phyloP scores from a whole-genome alignment of 257 asterid species.

The Solanum sparsipilum region DNA sequence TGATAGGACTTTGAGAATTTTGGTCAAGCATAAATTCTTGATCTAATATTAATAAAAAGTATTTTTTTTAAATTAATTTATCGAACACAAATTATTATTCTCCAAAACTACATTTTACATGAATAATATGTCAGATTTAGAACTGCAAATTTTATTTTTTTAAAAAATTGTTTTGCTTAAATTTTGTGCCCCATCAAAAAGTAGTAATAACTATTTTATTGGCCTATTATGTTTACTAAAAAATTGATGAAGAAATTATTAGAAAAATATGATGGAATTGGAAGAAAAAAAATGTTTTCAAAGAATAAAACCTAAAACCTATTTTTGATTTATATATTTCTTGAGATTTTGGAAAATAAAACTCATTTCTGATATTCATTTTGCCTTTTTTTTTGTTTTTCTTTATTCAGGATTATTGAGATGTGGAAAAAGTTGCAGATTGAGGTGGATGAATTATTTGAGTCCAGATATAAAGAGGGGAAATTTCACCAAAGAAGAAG shows the following conservation, averaged over 20 bases:
- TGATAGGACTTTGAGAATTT: neutral
- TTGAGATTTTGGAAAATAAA: neutral
- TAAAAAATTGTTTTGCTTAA: neutral
- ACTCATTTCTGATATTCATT: neutral
- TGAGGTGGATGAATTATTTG: neutral
- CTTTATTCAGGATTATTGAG: neutral
- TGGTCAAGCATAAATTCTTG: neutral
- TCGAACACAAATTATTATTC: neutral
- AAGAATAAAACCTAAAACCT: neutral
- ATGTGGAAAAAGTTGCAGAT: neutral
- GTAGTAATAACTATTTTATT: neutral
- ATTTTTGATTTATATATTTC: neutral
- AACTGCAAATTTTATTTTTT: too few species aligned
- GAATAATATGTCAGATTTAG: neutral
- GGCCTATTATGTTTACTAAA: neutral
- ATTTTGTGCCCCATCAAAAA: neutral
- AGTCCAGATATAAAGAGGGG: neutral
- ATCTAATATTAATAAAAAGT: neutral
- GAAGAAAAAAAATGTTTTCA: neutral
- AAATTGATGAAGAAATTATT: neutral
- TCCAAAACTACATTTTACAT: neutral
- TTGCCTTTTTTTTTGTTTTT: neutral
- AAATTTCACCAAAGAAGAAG: neutral
- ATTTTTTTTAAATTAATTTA: neutral
- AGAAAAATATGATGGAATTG: neutral